Evolutionary conservation across 2,329 filamentous ascomycete species (phyloP), one percentile per base, ranked within the genome.

Genomic region (Fonsecaea monophora): DNA sequence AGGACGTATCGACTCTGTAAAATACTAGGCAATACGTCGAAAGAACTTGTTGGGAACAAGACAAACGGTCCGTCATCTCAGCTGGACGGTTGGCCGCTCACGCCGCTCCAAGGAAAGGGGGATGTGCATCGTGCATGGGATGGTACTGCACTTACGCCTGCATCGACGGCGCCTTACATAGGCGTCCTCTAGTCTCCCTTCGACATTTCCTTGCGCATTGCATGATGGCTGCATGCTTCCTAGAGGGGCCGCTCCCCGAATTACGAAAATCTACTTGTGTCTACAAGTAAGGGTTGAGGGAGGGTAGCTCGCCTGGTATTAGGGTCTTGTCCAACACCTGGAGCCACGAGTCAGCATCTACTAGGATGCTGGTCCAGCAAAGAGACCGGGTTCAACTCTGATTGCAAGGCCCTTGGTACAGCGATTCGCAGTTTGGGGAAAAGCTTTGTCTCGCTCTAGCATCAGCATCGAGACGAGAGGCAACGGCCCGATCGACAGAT

Each of bases 41-140:
- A 60, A 1, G 13, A 50, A 25, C 8, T 10, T n/a, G 45, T 50
- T 21, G 18, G 18, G 45, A 9, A 50, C 45, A 25, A 6, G 18
- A 7, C 45, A 18, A 50, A 12, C 18, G 7, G 25, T 25, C 18
- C 21, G 40, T 50, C 45, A 25, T 21, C 45, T 50, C 45, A 50
- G 45, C 45, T 10, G 18, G 18, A 10, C 18, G 45, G 45, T 21
- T 50, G 45, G 18, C 45, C 21, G 45, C 45, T 25, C 45, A 25
- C 25, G 25, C 25, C 25, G 25, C 25, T 25, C 45, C 18, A 50
- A 10, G 18, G 18, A 25, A 50, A 45, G 12, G 18, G 45, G 21
- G 59, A 60, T 61, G 59, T 30, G 59, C 59, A 61, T 61, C 37
- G 59, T 61, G 59, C 59, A 61, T 61, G 59, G 53, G 59, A 38